Evolutionary conservation across 2,329 filamentous ascomycete species (phyloP).

Genomic region (Dactylonectria macrodidyma): DNA sequence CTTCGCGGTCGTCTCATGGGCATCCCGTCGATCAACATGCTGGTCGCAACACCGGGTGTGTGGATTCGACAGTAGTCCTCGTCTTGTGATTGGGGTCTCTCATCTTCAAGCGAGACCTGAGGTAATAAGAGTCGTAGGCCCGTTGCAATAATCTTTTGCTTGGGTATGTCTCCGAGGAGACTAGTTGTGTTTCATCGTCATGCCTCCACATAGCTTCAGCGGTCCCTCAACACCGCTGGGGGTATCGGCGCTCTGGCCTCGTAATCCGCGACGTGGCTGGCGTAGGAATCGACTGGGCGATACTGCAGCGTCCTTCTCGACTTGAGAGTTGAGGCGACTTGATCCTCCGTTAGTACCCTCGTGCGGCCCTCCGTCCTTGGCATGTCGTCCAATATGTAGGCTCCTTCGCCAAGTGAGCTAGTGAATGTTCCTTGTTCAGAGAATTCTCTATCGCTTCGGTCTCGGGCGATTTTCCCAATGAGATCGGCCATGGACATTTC

Average conservation of each 20-base stretch:
- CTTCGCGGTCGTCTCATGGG: too few species aligned
- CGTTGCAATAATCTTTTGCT: too few species aligned
- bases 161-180: background rate
- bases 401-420: constrained; percentile 31
- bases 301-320: constrained; percentile 32
- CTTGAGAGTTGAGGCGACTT: constrained; percentile 22
- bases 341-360: constrained; percentile 1
- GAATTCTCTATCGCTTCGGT: constrained; percentile 36
- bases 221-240: background rate
- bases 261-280: background rate
- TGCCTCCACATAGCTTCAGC: background rate
- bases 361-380: constrained; percentile 18
- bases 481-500: constrained; percentile 69
- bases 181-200: background rate
- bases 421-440: constrained; percentile 38
- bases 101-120: too few species aligned
- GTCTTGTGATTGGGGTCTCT: too few species aligned
- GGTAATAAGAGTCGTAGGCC: too few species aligned
- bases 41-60: too few species aligned
- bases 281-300: background rate
- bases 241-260: background rate
- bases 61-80: too few species aligned
- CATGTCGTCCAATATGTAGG: constrained; percentile 26
- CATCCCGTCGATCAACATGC: too few species aligned
- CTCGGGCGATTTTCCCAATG: constrained; percentile 58